phyloP scores from a whole-genome alignment of 1,284 basidiomycete genomes.

The Stygiomarasmius scandens region DNA sequence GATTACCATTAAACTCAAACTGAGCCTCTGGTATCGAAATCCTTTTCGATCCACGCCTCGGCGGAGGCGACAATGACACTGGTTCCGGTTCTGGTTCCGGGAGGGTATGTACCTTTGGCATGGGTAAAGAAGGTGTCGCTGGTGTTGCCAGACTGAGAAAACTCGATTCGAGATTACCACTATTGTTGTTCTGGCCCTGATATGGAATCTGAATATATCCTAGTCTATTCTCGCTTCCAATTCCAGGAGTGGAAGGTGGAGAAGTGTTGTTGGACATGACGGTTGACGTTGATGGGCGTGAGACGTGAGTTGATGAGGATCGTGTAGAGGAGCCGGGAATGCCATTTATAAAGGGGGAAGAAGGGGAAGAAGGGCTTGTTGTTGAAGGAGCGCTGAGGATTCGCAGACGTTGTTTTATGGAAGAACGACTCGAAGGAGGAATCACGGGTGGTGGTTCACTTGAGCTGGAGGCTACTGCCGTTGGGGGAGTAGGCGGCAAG shows the following conservation, averaged over 20 bases:
- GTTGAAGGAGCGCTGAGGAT: slow-evolving; percentile 59
- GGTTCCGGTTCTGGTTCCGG: slow-evolving; percentile 37
- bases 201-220: too few relatives aligned
- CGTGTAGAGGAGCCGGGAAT: slow-evolving; percentile 2
- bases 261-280: slow-evolving; percentile 14
- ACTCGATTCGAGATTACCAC: neutral
- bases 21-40: neutral
- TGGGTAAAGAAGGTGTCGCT: slow-evolving; percentile 36
- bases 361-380: slow-evolving; percentile 24
- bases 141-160: slow-evolving; percentile 30
- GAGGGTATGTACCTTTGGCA: slow-evolving; percentile 34
- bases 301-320: slow-evolving; percentile 4
- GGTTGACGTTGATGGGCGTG: slow-evolving; percentile 19
- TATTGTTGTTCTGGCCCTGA: too few relatives aligned
- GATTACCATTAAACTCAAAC: neutral
- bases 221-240: too few relatives aligned
- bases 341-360: slow-evolving; percentile 17
- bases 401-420: slow-evolving; percentile 62
- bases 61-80: slow-evolving; percentile 61
- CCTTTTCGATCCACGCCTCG: slow-evolving; percentile 50
- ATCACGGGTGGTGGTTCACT: slow-evolving; percentile 26
- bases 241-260: slow-evolving; percentile 10
- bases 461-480: neutral
- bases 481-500: slow-evolving; percentile 34
- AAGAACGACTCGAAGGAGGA: slow-evolving; percentile 38